phyloP scores from a whole-genome alignment of 208 protist genomes.

The Trypanosoma conorhini region DNA sequence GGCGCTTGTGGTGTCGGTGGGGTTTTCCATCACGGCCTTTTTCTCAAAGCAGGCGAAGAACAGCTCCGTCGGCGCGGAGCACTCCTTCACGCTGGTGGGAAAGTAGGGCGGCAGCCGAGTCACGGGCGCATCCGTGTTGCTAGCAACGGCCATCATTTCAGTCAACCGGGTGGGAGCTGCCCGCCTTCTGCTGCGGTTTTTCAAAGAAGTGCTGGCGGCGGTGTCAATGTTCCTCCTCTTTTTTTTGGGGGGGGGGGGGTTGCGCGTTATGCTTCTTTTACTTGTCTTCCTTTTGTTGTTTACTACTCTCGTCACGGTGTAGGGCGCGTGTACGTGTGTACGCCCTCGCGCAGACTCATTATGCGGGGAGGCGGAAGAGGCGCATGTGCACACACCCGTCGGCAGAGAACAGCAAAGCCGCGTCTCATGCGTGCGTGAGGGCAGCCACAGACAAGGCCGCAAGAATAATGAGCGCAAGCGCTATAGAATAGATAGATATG shows the following conservation, averaged over 20 bases:
- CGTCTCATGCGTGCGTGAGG: background rate
- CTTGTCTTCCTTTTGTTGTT: background rate
- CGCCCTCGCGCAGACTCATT: background rate
- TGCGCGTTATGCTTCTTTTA: background rate
- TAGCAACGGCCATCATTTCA: background rate
- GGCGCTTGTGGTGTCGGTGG: slow-evolving; percentile 53
- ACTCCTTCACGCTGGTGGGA: slow-evolving; percentile 61
- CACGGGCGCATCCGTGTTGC: slow-evolving; percentile 17
- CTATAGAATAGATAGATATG: background rate
- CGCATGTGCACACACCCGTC: background rate
- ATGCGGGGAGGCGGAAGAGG: no score
- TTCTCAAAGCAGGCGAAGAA: slow-evolving; percentile 83
- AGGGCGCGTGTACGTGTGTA: background rate
- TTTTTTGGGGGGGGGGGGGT: no score
- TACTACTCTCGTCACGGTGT: background rate
- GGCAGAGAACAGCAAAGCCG: background rate
- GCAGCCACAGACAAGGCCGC: background rate
- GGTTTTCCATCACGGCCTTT: slow-evolving; percentile 63
- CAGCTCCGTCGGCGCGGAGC: slow-evolving; percentile 37
- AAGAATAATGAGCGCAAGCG: background rate
- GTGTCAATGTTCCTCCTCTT: no score
- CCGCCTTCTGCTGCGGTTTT: background rate
- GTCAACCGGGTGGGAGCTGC: background rate
- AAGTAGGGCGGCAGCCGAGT: slow-evolving; percentile 70
- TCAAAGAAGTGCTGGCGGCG: no score